Percentiles rank a stretch among this genome's conserved stretches.
Evolutionary conservation across 257 asterid species (phyloP).

Genomic region (Nicotiana tabacum): DNA sequence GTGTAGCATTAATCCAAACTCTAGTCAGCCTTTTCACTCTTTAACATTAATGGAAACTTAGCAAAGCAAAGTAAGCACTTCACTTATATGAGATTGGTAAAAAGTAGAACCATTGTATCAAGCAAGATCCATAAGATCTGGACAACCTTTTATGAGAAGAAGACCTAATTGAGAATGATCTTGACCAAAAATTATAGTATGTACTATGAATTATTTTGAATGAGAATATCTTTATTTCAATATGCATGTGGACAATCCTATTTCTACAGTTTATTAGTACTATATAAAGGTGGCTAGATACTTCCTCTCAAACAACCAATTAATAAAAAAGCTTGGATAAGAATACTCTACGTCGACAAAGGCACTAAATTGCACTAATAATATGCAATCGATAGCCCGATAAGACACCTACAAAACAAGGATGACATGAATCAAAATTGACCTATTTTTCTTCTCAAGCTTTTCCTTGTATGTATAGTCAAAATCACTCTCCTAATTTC

Average conservation of each 20-base stretch:
- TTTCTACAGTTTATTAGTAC: not conserved
- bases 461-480: not conserved
- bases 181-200: not conserved
- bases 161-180: not conserved
- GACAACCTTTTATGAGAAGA: not conserved
- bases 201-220: not conserved
- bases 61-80: not conserved
- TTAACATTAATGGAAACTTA: not conserved
- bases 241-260: not conserved
- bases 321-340: not conserved
- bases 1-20: not conserved
- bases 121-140: conserved; percentile 11
- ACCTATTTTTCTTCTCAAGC: not conserved
- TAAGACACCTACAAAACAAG: not conserved
- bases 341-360: not conserved
- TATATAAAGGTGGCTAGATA: not conserved
- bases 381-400: not conserved
- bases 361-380: not conserved
- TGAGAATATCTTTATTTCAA: not conserved
- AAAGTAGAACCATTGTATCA: not conserved
- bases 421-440: not conserved
- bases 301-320: not conserved
- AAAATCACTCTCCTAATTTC: not conserved
- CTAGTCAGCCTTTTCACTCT: not conserved
- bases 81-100: not conserved